Conservation (phyloP, 371 early-diverging fungal genomes). For the Globomyces sp. region DNA sequence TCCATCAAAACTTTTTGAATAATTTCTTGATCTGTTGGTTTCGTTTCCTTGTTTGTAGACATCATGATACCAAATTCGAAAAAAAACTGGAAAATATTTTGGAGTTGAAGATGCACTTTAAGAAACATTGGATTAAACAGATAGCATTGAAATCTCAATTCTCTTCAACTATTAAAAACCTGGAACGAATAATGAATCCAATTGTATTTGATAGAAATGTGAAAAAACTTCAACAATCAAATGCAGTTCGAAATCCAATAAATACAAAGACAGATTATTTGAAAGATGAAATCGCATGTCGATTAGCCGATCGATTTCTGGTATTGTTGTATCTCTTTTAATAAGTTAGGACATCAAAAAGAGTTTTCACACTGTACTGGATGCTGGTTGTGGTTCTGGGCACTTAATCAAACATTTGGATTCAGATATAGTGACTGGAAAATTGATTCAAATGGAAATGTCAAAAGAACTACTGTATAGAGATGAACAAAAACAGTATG, state of each 20-base stretch:
- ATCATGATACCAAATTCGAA: background rate
- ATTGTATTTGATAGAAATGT: background rate
- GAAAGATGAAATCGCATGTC: slow-evolving; percentile 84
- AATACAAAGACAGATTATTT: slow-evolving; percentile 86
- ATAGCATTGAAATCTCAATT: slow-evolving; percentile 2
- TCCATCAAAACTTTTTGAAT: slow-evolving; percentile 10
- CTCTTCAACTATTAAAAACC: background rate
- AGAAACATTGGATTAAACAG: background rate
- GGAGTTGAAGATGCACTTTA: background rate
- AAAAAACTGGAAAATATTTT: slow-evolving; percentile 4
- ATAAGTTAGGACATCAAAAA: slow-evolving; percentile 70
- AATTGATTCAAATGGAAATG: slow-evolving; percentile 83
- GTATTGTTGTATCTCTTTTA: no score
- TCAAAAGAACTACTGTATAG: slow-evolving; percentile 51
- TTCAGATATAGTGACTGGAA: slow-evolving; percentile 70
- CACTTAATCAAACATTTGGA: slow-evolving; percentile 80
- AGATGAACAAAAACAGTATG: background rate
- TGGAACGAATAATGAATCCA: background rate
- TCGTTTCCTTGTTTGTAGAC: background rate
- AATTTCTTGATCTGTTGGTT: slow-evolving; percentile 15
- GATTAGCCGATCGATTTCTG: slow-evolving; percentile 84
- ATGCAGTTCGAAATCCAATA: slow-evolving; percentile 64
- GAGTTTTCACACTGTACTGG: slow-evolving; percentile 78
- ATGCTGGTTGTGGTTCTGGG: slow-evolving; percentile 88
- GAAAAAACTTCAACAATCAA: slow-evolving; percentile 75